These are phyloP conservation scores for Punica granatum DNA, from an alignment of 345 rosid species.

Conservation along the genomic window DNA sequence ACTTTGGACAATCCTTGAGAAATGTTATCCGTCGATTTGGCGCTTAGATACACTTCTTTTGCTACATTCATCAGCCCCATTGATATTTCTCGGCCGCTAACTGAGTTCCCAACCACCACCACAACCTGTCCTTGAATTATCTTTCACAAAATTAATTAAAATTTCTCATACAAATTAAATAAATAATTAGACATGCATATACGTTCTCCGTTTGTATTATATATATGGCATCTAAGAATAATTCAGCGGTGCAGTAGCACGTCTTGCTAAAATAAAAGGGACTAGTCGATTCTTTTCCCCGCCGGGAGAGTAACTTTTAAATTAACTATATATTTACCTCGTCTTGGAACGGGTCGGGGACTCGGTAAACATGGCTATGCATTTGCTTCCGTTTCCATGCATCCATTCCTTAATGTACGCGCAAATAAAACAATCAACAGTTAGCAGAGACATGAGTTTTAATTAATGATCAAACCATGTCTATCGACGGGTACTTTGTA, in stretches of 20 bases:
- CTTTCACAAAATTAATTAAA: neutral
- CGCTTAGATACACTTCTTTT: conserved; percentile 64
- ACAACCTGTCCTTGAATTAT: conserved; percentile 35
- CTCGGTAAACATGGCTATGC: conserved; percentile 75
- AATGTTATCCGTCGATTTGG: conserved; percentile 40
- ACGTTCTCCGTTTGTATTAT: too few relatives aligned
- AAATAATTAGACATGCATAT: too few relatives aligned
- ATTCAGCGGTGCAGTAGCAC: too few relatives aligned
- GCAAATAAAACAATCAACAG: neutral
- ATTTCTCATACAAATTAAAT: neutral
- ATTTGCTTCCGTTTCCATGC: conserved; percentile 81
- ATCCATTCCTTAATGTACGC: conserved; percentile 64
- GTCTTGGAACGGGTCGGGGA: conserved; percentile 64
- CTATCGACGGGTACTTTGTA: too few relatives aligned
- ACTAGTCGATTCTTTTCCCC: too few relatives aligned
- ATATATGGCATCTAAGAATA: too few relatives aligned
- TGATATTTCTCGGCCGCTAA: conserved; percentile 88
- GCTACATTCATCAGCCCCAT: conserved; percentile 81
- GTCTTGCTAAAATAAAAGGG: too few relatives aligned
- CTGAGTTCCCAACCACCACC: conserved; percentile 72
- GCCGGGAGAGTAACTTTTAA: neutral
- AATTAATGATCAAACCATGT: neutral
- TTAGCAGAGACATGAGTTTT: neutral
- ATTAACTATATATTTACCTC: conserved; percentile 33
- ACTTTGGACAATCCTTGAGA: conserved; percentile 64